phyloP scores from a whole-genome alignment of 2,329 filamentous ascomycete genomes.

The Calycina herbarum region DNA sequence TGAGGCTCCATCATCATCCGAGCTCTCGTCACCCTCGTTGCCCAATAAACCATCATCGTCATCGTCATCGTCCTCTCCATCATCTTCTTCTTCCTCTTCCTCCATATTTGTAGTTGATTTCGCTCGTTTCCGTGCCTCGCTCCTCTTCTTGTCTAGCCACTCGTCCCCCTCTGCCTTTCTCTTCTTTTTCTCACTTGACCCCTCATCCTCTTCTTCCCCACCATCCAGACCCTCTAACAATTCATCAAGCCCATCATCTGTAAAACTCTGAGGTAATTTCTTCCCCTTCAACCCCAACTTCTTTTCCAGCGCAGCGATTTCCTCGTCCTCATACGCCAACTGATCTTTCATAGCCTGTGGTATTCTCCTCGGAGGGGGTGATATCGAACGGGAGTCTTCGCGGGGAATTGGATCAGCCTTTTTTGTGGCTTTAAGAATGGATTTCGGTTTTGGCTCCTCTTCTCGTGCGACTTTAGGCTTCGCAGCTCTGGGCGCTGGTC shows the following conservation, averaged over 20 bases:
- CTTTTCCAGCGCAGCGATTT: slow-evolving; percentile 84
- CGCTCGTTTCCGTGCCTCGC: slow-evolving; percentile 41
- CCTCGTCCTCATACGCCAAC: slow-evolving; percentile 78
- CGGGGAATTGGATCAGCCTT: slow-evolving; percentile 21
- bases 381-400: slow-evolving; percentile 17
- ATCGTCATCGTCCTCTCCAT: slow-evolving; percentile 22
- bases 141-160: slow-evolving; percentile 60
- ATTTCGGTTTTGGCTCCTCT: slow-evolving; percentile 28
- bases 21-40: slow-evolving; percentile 33
- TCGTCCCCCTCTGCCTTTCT: slow-evolving; percentile 58
- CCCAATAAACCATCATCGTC: slow-evolving; percentile 21
- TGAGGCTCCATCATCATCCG: slow-evolving; percentile 35
- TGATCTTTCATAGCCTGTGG: slow-evolving; percentile 53
- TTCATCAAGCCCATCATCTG: slow-evolving; percentile 80
- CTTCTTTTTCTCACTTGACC: slow-evolving; percentile 50
- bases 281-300: slow-evolving; percentile 78
- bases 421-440: slow-evolving; percentile 34
- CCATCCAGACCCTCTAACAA: slow-evolving; percentile 69
- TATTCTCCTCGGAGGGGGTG: slow-evolving; percentile 26
- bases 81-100: slow-evolving; percentile 20
- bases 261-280: slow-evolving; percentile 68
- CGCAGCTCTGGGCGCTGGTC: not conserved
- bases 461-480: slow-evolving; percentile 11
- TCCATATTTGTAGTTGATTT: slow-evolving; percentile 5
- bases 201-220: slow-evolving; percentile 44